Evolutionary conservation across 805 yeast species (phyloP), one percentile per base, ranked within the genome.

Genomic region (Sugiyamaella americana): DNA sequence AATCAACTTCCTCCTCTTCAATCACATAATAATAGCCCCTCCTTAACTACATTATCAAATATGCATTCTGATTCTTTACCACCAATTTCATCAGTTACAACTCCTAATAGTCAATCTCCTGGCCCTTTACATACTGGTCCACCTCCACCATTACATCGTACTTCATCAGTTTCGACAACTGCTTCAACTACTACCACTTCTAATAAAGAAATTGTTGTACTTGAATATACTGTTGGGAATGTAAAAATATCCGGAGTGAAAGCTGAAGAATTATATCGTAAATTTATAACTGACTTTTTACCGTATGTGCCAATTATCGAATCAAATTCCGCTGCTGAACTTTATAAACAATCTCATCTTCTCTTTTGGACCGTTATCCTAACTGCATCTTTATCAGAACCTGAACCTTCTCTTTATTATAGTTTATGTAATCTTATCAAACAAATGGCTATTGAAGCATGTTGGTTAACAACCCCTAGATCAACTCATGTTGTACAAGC

Each of bases 401-500:
- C 95, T 0, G 91, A 85, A 41, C 96, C 97, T 2, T 73, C 84
- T 0, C 61, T 87, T 40, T 89, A 89, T 68, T 77, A 78, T 64
- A 74, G 83, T 23, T 68, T 88, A 40, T 83, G 93, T 13, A 78
- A 86, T 1, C 70, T 87, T 37, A 84, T 89, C 54, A 86, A 85
- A 58, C 93, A 86, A 58, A 68, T 88, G 54, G 95, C 95, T 0
- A 87, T 87, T 44, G 95, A 86, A 58, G 86, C 94, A 0, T 87
- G 96, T 65, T 87, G 96, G 94, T 79, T 88, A 41, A 71, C 89
- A 48, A 89, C 97, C 0, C 96, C 97, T 2, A 74, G 97, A 59
- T 85, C 95, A 2, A 86, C 96, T 0, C 96, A 89, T 62, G 89
- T 89, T 35, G 87, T 89, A 5, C 97, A 89, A 60, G 95, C 96